Conservation (phyloP, 495 filamentous ascomycete species). For the Hyaloscypha variabilis region DNA sequence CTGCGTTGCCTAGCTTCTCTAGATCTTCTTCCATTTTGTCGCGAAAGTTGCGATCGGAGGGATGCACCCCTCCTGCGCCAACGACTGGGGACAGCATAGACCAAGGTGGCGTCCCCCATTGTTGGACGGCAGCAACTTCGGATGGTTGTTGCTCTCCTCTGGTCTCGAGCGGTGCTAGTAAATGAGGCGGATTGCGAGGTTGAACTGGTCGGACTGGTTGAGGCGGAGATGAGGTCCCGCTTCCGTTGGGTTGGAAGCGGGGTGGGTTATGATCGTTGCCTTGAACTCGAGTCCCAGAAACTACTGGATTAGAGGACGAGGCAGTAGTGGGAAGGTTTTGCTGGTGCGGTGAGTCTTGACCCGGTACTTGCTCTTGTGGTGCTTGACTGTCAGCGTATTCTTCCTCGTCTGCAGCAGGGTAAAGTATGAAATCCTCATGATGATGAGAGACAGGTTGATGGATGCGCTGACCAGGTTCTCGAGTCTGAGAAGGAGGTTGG, state of each 20-base stretch:
- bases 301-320: neutral
- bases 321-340: neutral
- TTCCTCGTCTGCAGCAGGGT: neutral
- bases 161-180: neutral
- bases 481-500: neutral
- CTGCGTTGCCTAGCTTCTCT: neutral
- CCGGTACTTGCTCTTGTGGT: neutral
- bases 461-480: neutral
- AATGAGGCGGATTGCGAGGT: neutral
- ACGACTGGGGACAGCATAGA: neutral
- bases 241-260: neutral
- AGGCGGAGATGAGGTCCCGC: neutral
- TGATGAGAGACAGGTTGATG: neutral
- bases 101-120: neutral
- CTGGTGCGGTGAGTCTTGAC: neutral
- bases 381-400: neutral
- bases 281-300: neutral
- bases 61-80: too few relatives aligned
- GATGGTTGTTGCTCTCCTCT: neutral
- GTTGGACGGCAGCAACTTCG: neutral
- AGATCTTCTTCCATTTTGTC: slow-evolving; percentile 1
- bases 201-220: neutral
- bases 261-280: neutral
- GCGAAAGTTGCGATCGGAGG: neutral
- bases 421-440: neutral